These are phyloP conservation scores for Plicaturopsis crispa DNA, from an alignment of 768 basidiomycete genomes.

Conservation along the genomic window DNA sequence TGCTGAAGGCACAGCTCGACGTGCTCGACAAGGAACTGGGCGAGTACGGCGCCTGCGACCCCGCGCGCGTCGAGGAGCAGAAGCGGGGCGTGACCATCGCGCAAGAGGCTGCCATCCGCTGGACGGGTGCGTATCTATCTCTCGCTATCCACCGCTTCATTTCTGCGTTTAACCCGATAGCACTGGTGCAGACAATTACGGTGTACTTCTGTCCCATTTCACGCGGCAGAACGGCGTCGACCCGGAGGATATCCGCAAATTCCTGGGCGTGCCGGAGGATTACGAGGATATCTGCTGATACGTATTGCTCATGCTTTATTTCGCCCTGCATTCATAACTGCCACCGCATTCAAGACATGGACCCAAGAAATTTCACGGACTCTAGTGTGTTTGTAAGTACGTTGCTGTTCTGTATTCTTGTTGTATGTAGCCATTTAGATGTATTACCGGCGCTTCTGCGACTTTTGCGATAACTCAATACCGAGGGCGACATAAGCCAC, in stretches of 20 bases:
- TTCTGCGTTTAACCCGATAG: background rate
- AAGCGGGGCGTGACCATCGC: slow-evolving; percentile 65
- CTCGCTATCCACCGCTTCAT: too few relatives aligned
- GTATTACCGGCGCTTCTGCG: too few relatives aligned
- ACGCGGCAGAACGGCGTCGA: slow-evolving; percentile 54
- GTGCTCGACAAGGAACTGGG: slow-evolving; percentile 60
- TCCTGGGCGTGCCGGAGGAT: slow-evolving; percentile 60
- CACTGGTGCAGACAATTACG: slow-evolving; percentile 54
- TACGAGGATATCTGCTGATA: slow-evolving; percentile 69
- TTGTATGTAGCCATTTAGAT: too few relatives aligned
- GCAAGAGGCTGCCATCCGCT: slow-evolving; percentile 76
- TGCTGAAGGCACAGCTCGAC: slow-evolving; percentile 39
- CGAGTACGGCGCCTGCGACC: slow-evolving; percentile 81
- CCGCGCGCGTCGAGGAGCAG: slow-evolving; percentile 71
- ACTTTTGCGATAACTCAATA: too few relatives aligned
- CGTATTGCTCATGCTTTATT: too few relatives aligned
- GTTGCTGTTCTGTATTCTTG: too few relatives aligned
- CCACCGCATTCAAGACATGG: background rate
- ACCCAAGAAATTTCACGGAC: too few relatives aligned
- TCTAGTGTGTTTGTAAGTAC: too few relatives aligned
- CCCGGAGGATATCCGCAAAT: slow-evolving; percentile 55
- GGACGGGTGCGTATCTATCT: slow-evolving; percentile 64
- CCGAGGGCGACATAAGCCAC: too few relatives aligned
- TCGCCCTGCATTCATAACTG: too few relatives aligned
- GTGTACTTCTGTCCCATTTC: slow-evolving; percentile 57